A percentile compares a stretch with the other conserved stretches of the same genome.
Conservation (phyloP, 495 filamentous ascomycete genomes). For the Penicillium alfredii region DNA sequence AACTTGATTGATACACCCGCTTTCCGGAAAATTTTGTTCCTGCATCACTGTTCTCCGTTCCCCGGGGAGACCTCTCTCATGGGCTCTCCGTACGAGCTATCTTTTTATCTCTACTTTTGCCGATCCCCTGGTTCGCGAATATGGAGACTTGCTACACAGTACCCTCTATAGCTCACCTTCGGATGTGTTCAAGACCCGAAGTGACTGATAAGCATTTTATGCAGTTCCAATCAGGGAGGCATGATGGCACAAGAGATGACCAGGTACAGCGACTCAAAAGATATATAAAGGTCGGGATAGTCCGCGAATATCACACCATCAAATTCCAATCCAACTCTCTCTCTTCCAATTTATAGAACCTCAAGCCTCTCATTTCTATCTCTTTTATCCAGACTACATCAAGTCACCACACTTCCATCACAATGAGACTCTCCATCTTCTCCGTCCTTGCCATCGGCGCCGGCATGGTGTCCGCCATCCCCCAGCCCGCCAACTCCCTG, state of each 20-base stretch:
- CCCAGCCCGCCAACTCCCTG: conserved; percentile 5
- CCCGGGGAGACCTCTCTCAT: not conserved
- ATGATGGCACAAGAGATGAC: not conserved
- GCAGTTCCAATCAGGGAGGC: not conserved
- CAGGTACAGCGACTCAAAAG: not conserved
- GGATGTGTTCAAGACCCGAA: not conserved
- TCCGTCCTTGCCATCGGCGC: conserved; percentile 21
- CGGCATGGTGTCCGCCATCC: conserved; percentile 17
- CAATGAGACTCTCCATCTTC: conserved; percentile 28
- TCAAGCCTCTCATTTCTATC: not conserved
- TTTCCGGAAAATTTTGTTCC: conserved; percentile 3
- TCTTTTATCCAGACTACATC: conserved; percentile 1
- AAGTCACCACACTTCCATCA: conserved; percentile 3
- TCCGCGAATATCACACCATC: conserved; percentile 3
- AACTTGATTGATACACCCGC: not conserved
- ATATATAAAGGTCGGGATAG: conserved; percentile 16
- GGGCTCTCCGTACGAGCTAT: not conserved
- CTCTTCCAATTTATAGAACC: conserved; percentile 4
- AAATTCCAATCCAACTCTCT: conserved; percentile 3
- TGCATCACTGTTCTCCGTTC: conserved; percentile 1
- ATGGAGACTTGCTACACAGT: conserved; percentile 1
- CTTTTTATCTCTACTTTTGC: conserved; percentile 15
- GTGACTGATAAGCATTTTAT: conserved; percentile 3
- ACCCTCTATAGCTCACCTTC: conserved; percentile 7
- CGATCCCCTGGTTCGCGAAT: conserved; percentile 1